Percentiles rank a stretch among this genome's conserved stretches.
Evolutionary conservation across 2,329 filamentous ascomycete genomes (phyloP).

Genomic region (Alternaria sp.): DNA sequence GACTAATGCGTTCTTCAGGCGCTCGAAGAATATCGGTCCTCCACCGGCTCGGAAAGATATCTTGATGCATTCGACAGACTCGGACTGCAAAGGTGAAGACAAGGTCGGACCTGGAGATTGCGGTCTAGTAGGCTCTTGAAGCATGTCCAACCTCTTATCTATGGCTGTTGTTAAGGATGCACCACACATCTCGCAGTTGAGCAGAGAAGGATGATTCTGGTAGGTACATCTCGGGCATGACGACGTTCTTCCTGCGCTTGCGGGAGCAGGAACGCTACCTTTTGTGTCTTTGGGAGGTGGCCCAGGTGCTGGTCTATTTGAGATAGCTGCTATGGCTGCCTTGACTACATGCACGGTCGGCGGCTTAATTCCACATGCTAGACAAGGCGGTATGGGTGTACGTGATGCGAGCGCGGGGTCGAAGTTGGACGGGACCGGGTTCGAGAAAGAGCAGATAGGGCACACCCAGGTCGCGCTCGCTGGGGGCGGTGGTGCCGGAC

Average conservation of each 20-base stretch:
- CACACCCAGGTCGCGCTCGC: conserved; percentile 88
- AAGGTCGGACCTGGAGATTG: conserved; percentile 82
- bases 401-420: conserved; percentile 81
- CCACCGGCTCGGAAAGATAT: conserved; percentile 90
- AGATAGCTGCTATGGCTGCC: conserved; percentile 78
- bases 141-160: conserved; percentile 51
- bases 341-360: conserved; percentile 82
- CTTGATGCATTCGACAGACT: conserved; percentile 79
- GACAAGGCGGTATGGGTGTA: conserved; percentile 82
- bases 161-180: conserved; percentile 69
- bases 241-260: conserved; percentile 24
- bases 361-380: conserved; percentile 94
- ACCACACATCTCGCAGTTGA: conserved; percentile 89
- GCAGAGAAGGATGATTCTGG: conserved; percentile 84
- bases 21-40: conserved; percentile 87
- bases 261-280: conserved; percentile 40
- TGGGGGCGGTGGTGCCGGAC: conserved; percentile 54
- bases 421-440: conserved; percentile 91
- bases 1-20: conserved; percentile 83
- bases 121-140: conserved; percentile 55
- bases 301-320: conserved; percentile 56
- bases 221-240: conserved; percentile 90
- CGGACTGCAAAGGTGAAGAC: conserved; percentile 55
- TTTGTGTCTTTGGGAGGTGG: conserved; percentile 42
- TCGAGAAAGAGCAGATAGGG: conserved; percentile 93